Evolutionary conservation across 1,284 basidiomycete species (phyloP).

Genomic region (Ustilago shanxiensis): DNA sequence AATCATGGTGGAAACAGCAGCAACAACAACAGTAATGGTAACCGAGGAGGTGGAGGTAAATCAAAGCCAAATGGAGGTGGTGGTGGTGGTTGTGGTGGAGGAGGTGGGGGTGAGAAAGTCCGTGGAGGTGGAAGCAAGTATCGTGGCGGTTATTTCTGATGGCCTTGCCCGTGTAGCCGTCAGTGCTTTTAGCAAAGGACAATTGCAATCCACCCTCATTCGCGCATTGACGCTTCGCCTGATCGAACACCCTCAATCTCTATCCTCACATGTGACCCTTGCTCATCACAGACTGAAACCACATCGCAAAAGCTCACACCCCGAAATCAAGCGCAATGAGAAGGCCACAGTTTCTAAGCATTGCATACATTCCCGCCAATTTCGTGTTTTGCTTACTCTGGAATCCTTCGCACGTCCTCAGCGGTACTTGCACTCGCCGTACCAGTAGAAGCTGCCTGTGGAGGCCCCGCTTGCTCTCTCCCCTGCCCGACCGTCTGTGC

Average conservation of each 20-base stretch:
- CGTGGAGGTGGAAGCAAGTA: conserved; percentile 49
- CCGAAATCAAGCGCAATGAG: not conserved
- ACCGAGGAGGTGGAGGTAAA: not conserved
- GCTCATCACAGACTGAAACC: not conserved
- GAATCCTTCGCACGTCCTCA: not conserved
- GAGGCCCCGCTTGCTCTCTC: not conserved
- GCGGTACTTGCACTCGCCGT: not conserved
- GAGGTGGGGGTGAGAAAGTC: conserved; percentile 26
- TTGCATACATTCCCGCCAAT: not conserved
- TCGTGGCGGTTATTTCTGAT: conserved; percentile 48
- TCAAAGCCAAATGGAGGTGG: not conserved
- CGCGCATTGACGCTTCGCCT: not conserved
- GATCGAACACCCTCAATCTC: not conserved
- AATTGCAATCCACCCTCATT: not conserved
- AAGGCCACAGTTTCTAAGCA: conserved; percentile 1
- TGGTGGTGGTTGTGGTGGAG: conserved; percentile 2
- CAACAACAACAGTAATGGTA: not conserved
- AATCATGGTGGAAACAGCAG: not conserved
- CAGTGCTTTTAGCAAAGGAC: too few species aligned
- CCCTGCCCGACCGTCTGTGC: too few species aligned
- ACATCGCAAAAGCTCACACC: not conserved
- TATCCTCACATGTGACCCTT: not conserved
- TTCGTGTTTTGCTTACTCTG: not conserved
- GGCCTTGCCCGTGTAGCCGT: too few species aligned
- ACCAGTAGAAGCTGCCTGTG: not conserved